Evolutionary conservation across 371 early-diverging fungal genomes (phyloP).

Genomic region (Mortierella sp.): DNA sequence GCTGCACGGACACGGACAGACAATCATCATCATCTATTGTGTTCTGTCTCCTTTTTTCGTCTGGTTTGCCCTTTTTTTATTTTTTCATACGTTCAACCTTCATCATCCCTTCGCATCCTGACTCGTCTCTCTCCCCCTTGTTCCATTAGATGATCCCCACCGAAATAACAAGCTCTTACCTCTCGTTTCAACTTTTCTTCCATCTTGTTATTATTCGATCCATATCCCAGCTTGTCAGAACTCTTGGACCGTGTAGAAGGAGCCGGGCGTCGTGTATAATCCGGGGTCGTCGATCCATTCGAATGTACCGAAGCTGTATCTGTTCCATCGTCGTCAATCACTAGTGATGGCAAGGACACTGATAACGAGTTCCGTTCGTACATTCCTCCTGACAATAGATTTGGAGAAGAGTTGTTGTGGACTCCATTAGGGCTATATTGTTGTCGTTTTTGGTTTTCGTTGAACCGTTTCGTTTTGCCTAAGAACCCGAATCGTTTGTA

Average conservation of each 20-base stretch:
- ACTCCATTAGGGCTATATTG: neutral
- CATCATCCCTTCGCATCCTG: neutral
- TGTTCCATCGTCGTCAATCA: conserved; percentile 34
- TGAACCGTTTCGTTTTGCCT: conserved; percentile 47
- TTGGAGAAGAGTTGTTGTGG: neutral
- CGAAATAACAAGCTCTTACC: conserved; percentile 26
- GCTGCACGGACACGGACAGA: neutral
- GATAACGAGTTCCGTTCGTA: conserved; percentile 40
- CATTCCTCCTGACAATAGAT: conserved; percentile 6
- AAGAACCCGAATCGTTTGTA: conserved; percentile 56
- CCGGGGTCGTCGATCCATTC: conserved; percentile 43
- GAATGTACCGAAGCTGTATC: conserved; percentile 45
- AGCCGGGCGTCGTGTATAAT: conserved; percentile 27
- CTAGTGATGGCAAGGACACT: conserved; percentile 35
- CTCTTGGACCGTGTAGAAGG: conserved; percentile 32
- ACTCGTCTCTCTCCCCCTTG: neutral
- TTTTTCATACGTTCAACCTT: neutral
- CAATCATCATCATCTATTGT: neutral
- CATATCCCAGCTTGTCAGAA: conserved; percentile 35
- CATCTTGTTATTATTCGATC: neutral
- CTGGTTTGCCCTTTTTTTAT: neutral
- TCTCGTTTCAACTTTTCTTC: conserved; percentile 46
- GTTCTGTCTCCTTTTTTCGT: conserved; percentile 13
- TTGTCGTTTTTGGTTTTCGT: conserved; percentile 5
- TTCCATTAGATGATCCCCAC: neutral